Evolutionary conservation across 164 flowering plant species (phyloP), one percentile per base, ranked within the genome.

Genomic region (Akebia trifoliata): DNA sequence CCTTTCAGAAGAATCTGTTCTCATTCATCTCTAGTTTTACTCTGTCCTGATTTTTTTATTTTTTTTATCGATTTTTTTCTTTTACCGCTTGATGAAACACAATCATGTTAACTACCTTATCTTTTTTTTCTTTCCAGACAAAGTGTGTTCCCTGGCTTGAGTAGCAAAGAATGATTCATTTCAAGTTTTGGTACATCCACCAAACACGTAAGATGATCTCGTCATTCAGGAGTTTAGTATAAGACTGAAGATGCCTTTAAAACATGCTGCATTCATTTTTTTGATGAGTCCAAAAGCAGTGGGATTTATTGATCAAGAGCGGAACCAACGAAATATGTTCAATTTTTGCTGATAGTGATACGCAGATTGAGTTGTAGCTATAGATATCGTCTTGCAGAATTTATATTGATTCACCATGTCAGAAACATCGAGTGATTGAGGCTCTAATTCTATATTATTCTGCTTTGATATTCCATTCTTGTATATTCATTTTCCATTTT

Each of bases 61-160:
- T 32, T 29, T n/a, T n/a, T n/a, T n/a, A n/a, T n/a, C n/a, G n/a
- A n/a, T n/a, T n/a, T n/a, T n/a, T n/a, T n/a, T n/a, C n/a, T n/a
- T n/a, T n/a, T n/a, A n/a, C n/a, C n/a, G n/a, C n/a, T n/a, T n/a
- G n/a, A n/a, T 8, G 37, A 50, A 50, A 31, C 2, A 38, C 6
- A 14, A 45, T 10, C 28, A 20, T 44, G 37, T 36, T 62, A 50
- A 52, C 47, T 34, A 26, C 14, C 20, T 5, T 7, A 45, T 60
- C 39, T 8, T 20, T 2, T 18, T 40, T 28, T 39, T 60, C 6
- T 63, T 62, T 69, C 15, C 91, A 85, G 92, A 83, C 58, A 82
- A 81, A 73, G 79, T 81, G 43, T 85, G 92, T 53, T 79, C 82
- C 52, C 2, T 69, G 60, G 79, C 78, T 57, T 81, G 71, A 81